Evolutionary conservation across 176 grass and related monocot species (phyloP), one percentile per base, ranked within the genome.

Genomic region (Carex scoparia): DNA sequence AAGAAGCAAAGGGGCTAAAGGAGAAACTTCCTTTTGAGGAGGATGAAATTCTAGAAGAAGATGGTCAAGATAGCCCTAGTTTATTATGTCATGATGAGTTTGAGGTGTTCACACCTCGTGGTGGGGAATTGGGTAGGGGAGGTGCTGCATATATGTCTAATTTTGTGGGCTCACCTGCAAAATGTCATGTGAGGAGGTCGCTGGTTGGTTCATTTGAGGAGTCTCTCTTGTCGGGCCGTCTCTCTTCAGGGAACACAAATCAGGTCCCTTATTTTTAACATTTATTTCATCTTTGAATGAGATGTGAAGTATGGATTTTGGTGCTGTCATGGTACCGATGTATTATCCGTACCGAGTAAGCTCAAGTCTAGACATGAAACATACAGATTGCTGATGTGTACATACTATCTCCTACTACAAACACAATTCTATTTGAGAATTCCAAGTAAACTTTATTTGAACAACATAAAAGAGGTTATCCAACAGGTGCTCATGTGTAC

Each of bases 151-250:
- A 68, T 83, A 83, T 83, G 81, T 69, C 61, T 69, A 83, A 83
- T n/a, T 83, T 83, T 14, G 27, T 68, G 23, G 81, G 63, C 3
- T 83, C 42, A 10, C 19, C 64, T 83, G 61, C 60, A 69, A 83
- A 83, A 83, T 42, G 85, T 56, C 93, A 90, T 84, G 81, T 91
- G 30, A 88, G 93, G 74, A 92, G 96, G 66, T 98, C 93, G 0
- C 78, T 98, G 58, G 87, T 98, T 85, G 96, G 93, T 37, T 98
- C 96, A 35, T 98, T 98, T 87, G 96, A 98, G 86, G 96, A 98
- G 84, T 98, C 96, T 79, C 96, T 98, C 55, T 81, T 98, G 80
- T 95, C 96, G 86, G 96, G 96, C 76, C 85, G 96, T 19, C 91
- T 95, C 84, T 95, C 88, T 16, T 95, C 85, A 81, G 96, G 93